Conservation (phyloP, 2,329 filamentous ascomycete species). For the Epichloe typhina region DNA sequence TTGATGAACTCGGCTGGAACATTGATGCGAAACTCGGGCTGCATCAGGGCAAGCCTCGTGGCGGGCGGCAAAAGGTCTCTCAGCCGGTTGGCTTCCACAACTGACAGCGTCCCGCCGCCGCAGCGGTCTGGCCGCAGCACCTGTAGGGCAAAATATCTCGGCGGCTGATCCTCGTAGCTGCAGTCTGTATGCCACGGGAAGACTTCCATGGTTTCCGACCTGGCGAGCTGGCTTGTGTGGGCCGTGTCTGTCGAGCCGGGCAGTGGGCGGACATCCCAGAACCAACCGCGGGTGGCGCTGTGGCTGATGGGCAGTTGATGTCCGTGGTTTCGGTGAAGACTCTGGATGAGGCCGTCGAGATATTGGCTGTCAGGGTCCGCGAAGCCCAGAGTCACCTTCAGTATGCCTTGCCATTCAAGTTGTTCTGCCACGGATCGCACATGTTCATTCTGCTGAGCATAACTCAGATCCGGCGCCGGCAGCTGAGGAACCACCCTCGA, state of each 20-base stretch:
- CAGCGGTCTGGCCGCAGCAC: background rate
- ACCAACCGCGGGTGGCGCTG: background rate
- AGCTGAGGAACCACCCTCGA: background rate
- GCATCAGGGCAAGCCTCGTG: background rate
- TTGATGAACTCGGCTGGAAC: background rate
- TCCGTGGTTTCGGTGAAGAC: background rate
- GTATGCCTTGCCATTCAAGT: background rate
- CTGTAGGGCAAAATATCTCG: background rate
- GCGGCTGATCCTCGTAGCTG: background rate
- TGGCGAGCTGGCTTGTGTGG: background rate
- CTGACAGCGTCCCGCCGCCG: background rate
- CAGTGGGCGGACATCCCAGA: background rate
- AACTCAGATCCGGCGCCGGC: background rate
- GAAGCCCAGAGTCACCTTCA: background rate
- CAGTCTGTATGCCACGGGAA: background rate
- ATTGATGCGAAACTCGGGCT: too few relatives aligned
- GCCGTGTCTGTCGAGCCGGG: background rate
- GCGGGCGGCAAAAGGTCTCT: background rate
- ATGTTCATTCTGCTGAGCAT: background rate
- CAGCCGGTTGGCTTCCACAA: background rate
- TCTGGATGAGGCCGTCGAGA: background rate
- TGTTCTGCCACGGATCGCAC: background rate
- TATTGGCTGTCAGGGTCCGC: background rate
- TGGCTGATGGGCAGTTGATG: background rate
- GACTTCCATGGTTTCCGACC: background rate